Conservation (phyloP, 371 early-diverging fungal species). For the Dinochytrium kinnereticum region DNA sequence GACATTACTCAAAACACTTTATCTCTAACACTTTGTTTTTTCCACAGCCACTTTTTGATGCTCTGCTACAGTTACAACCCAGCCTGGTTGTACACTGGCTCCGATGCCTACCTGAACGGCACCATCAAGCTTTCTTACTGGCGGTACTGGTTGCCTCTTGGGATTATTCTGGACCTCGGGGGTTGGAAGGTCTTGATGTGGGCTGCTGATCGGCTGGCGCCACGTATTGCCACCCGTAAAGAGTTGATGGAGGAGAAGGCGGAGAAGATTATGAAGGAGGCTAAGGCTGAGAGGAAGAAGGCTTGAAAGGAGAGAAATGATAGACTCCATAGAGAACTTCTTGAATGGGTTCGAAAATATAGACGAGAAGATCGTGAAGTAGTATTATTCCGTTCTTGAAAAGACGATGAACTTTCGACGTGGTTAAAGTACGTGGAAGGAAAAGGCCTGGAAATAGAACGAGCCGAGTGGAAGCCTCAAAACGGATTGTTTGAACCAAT, state of each 20-base stretch:
- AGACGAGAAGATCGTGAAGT: too few relatives aligned
- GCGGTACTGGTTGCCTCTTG: constrained; percentile 30
- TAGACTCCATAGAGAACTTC: too few relatives aligned
- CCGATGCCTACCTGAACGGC: constrained; percentile 26
- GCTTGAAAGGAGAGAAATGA: not conserved
- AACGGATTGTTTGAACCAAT: too few relatives aligned
- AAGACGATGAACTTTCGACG: too few relatives aligned
- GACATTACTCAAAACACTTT: too few relatives aligned
- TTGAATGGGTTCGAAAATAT: too few relatives aligned
- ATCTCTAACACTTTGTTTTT: not conserved
- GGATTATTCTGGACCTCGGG: constrained; percentile 13
- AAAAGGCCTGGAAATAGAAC: too few relatives aligned
- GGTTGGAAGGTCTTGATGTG: not conserved
- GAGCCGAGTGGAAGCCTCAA: too few relatives aligned
- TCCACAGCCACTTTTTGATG: constrained; percentile 9
- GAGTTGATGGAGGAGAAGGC: not conserved
- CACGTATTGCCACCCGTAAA: too few relatives aligned
- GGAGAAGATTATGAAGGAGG: not conserved
- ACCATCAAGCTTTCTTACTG: constrained; percentile 25
- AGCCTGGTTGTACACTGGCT: constrained; percentile 31
- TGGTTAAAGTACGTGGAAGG: too few relatives aligned
- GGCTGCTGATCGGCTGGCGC: not conserved
- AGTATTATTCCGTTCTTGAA: too few relatives aligned
- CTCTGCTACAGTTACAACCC: constrained; percentile 32
- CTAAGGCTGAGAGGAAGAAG: not conserved